Percentiles rank a stretch among this genome's conserved stretches.
These are phyloP conservation scores for Colletotrichum orbiculare DNA, from an alignment of 2,329 filamentous ascomycete species.

Conservation along the genomic window DNA sequence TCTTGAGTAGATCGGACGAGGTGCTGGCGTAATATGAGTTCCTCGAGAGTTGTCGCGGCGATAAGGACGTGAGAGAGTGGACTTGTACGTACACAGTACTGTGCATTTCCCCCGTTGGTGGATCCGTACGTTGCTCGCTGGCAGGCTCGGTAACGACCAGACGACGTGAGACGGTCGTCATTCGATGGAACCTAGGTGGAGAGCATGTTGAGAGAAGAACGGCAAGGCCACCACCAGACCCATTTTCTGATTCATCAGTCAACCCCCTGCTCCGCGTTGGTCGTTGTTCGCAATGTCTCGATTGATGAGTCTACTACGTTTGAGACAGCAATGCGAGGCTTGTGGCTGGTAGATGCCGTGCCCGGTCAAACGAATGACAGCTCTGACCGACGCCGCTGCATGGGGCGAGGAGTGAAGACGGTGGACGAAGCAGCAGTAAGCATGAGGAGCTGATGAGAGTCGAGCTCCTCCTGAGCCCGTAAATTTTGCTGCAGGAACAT, in stretches of 20 bases:
- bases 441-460: too few relatives aligned
- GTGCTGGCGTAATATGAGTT: slow-evolving; percentile 4
- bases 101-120: slow-evolving; percentile 6
- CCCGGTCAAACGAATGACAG: too few relatives aligned
- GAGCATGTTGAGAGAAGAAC: slow-evolving; percentile 30
- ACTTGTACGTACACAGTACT: too few relatives aligned
- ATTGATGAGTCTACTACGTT: neutral
- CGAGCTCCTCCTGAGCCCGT: too few relatives aligned
- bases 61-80: slow-evolving; percentile 19
- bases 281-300: neutral
- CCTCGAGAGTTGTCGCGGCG: slow-evolving; percentile 20
- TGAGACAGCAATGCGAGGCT: slow-evolving; percentile 15
- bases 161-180: slow-evolving; percentile 34
- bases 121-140: slow-evolving; percentile 13
- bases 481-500: slow-evolving; percentile 29
- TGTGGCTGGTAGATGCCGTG: neutral
- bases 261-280: too few relatives aligned
- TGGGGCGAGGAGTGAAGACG: too few relatives aligned
- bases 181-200: slow-evolving; percentile 31
- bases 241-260: slow-evolving; percentile 1
- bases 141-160: slow-evolving; percentile 25
- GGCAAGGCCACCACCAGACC: slow-evolving; percentile 10
- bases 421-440: slow-evolving; percentile 23
- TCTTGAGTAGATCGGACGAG: neutral
- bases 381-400: too few relatives aligned